Conservation (phyloP, 108 stramenopile genomes). For the Cyclotella sp. region DNA sequence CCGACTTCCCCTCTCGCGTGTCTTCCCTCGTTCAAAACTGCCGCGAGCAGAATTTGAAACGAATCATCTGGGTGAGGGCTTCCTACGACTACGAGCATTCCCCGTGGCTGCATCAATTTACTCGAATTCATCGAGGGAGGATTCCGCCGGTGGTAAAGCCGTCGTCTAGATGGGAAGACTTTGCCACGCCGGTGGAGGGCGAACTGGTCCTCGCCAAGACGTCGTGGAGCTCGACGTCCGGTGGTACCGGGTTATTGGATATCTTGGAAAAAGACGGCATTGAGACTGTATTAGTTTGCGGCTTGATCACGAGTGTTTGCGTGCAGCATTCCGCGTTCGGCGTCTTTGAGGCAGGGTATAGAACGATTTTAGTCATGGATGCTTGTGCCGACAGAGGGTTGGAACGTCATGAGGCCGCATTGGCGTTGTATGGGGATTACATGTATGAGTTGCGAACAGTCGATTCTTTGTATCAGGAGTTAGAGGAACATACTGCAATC, state of each 20-base stretch:
- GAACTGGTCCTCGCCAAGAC: constrained; percentile 65
- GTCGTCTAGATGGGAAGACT: constrained; percentile 60
- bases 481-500: too few species aligned
- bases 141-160: constrained; percentile 8
- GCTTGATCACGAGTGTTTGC: constrained; percentile 70
- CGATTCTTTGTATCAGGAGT: neutral
- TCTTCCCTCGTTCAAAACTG: constrained; percentile 42
- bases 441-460: constrained; percentile 61
- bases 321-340: constrained; percentile 78
- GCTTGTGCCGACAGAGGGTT: constrained; percentile 69
- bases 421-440: constrained; percentile 75
- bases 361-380: constrained; percentile 64
- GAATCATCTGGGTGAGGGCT: constrained; percentile 71
- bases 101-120: constrained; percentile 71
- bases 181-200: constrained; percentile 57
- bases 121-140: constrained; percentile 52
- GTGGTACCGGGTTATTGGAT: constrained; percentile 52
- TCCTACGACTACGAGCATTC: constrained; percentile 59
- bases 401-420: constrained; percentile 64
- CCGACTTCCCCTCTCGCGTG: constrained; percentile 56
- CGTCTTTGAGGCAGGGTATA: constrained; percentile 72
- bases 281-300: constrained; percentile 69
- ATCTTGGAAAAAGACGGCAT: constrained; percentile 46
- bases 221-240: constrained; percentile 54
- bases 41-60: constrained; percentile 45